phyloP scores from a whole-genome alignment of 2,329 filamentous ascomycete species.

The Acephala macrosclerotiorum region DNA sequence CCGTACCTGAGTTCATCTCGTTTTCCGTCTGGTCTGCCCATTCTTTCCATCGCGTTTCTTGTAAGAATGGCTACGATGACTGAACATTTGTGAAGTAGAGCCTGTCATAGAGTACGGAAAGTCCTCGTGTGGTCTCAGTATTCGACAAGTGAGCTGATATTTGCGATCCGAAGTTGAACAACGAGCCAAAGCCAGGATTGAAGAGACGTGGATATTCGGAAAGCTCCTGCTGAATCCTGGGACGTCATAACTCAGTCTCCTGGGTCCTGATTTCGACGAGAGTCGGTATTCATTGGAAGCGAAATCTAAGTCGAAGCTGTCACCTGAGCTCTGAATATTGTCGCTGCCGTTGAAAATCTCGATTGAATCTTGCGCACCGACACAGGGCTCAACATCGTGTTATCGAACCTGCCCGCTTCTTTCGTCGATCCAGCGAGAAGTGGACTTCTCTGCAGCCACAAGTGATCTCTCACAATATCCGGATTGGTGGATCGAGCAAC shows the following conservation, averaged over 20 bases:
- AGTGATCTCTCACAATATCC: background rate
- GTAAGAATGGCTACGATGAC: background rate
- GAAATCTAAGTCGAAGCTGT: background rate
- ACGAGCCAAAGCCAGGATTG: background rate
- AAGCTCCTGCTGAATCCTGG: background rate
- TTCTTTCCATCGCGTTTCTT: background rate
- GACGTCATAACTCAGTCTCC: no score
- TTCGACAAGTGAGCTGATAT: background rate
- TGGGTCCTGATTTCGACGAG: no score
- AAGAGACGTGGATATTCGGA: background rate
- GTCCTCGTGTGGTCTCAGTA: background rate
- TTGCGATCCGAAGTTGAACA: background rate
- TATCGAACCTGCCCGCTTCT: no score
- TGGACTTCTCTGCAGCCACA: background rate
- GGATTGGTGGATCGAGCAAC: background rate
- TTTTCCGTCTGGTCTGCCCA: background rate
- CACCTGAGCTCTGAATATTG: background rate
- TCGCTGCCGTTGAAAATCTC: background rate
- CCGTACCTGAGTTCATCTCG: background rate
- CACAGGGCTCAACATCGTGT: no score
- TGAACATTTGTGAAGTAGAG: background rate
- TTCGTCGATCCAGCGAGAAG: background rate
- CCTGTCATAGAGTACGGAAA: background rate
- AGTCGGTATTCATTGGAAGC: no score
- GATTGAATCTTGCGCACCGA: no score